These are phyloP conservation scores for Citrus medica DNA, from an alignment of 345 rosid species.

Conservation along the genomic window DNA sequence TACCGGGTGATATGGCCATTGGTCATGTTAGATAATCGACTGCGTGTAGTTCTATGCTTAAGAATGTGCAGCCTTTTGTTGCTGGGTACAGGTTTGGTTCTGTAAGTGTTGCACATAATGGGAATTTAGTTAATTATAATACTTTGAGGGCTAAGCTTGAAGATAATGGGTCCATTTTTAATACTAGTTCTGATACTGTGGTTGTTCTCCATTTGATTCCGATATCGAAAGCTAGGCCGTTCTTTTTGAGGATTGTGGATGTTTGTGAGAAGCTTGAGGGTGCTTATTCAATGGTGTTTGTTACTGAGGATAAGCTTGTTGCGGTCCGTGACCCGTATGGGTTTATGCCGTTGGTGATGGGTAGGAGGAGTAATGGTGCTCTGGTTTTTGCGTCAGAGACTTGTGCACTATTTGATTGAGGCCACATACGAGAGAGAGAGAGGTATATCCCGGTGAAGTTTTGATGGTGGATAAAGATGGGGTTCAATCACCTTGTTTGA, in stretches of 20 bases:
- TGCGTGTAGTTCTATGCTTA: slow-evolving; percentile 89
- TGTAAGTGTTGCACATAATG: slow-evolving; percentile 93
- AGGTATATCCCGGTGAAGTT: slow-evolving; percentile 91
- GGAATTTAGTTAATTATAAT: slow-evolving; percentile 74
- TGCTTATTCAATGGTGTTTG: slow-evolving; percentile 95
- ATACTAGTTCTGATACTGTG: slow-evolving; percentile 93
- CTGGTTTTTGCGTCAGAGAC: slow-evolving; percentile 92
- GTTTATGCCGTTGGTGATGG: slow-evolving; percentile 92
- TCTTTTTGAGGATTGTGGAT: slow-evolving; percentile 84
- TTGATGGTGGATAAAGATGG: slow-evolving; percentile 86
- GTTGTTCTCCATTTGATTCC: slow-evolving; percentile 97
- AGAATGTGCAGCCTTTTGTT: slow-evolving; percentile 97
- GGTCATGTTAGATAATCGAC: slow-evolving; percentile 97
- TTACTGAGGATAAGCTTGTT: slow-evolving; percentile 87
- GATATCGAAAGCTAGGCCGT: slow-evolving; percentile 81
- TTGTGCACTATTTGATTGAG: slow-evolving; percentile 96
- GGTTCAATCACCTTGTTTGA: slow-evolving; percentile 68
- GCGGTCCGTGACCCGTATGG: slow-evolving; percentile 91
- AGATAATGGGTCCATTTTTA: slow-evolving; percentile 86
- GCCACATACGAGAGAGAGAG: slow-evolving; percentile 76
- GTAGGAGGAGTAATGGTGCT: slow-evolving; percentile 92
- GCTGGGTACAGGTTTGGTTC: slow-evolving; percentile 90
- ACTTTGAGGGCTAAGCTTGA: slow-evolving; percentile 68
- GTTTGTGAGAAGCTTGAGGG: slow-evolving; percentile 86
- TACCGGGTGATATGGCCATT: slow-evolving; percentile 81